Base-by-base conservation (phyloP, 169 alveolate genomes). In the Babesia caballi region DNA sequence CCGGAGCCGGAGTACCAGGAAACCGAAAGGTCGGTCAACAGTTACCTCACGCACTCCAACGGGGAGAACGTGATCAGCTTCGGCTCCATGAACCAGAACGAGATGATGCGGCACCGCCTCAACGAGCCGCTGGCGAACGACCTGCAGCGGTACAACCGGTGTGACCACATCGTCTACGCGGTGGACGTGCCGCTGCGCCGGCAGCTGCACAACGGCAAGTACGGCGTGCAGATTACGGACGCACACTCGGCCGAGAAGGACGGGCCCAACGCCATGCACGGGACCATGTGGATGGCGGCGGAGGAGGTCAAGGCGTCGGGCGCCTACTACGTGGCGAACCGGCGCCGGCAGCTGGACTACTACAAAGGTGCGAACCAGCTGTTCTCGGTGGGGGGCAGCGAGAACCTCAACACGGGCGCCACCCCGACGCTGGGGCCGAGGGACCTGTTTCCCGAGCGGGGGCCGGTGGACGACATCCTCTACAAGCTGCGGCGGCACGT, bases 281-380 rank as follows among this genome's bases (percentile, higher is more conserved):
- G 61, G 15, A n/a, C 25, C 28, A 11, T 8, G 21, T 75, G 47
- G 78, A 75, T 75, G 30, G 27, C 19, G 23, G 59, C 65, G 25
- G 54, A 57, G 19, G 50, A 66, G 3, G 61, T 40, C 3, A 25
- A 28, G 27, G 19, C 9, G 5, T 11, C 51, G 12, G 61, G 41
- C 23, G 60, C 73, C 33, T 19, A 9, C 73, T 14, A 49, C 35
- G 23, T 63, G 35, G 7, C 60, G 8, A 47, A 63, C 73, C 44
- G 33, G 60, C 73, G 73, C 28, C 0, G 58, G 19, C 78, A 65
- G 68, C 17, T 33, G 19, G 76, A 65, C 52, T 35, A 17, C 53
- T 65, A 75, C 50, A 75, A 54, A 40, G 49, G 41, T 17, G 33
- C 41, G 14, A 75, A 65, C 59, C 56, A 66, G 19, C 44, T 75